Evolutionary conservation across 768 basidiomycete species (phyloP), one percentile per base, ranked within the genome.

Genomic region (Crassisporium funariophilum): DNA sequence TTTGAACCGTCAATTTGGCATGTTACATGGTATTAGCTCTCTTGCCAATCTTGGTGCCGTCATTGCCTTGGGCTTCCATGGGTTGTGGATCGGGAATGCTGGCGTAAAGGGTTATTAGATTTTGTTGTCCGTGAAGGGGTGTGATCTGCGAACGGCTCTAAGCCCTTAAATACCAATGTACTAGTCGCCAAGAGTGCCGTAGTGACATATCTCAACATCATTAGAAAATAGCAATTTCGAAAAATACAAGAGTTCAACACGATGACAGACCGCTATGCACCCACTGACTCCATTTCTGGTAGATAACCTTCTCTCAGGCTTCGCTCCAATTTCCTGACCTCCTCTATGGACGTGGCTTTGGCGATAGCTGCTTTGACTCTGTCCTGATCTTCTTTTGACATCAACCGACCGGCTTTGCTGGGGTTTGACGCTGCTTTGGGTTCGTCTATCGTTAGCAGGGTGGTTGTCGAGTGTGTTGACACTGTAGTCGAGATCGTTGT

Each of bases 341-440:
- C 92, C 62, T 95, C 92, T 55, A 91, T 81, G 38, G 89, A 93
- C 24, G 86, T 89, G n/a, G 93, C 93, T 53, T 83, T 86, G 52
- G 88, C 86, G 55, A 95, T 94, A 13, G 92, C 92, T 23, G 83
- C 82, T 64, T 84, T 87, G 52, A 95, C 89, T 53, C 82, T 83
- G 57, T 91, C 88, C 59, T 86, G 88, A 58, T 95, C 92, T 64
- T 94, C 91, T 62, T 89, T 90, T 20, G 90, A 91, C 83, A 95
- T 87, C 49, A 95, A 68, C 41, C 92, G 80, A 12, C 92, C 93
- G 1, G 90, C 88, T 61, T 86, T 90, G 23, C 78, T 82, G 44
- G 76, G 59, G 19, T 71, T 61, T 15, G 74, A 68, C 20, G 74
- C 74, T 27, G 76, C 69, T 61, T 82, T 83, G n/a, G 91, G 88